These are phyloP conservation scores for Phycomyces blakesleeanus DNA, from an alignment of 192 early-diverging fungal species.

Conservation along the genomic window DNA sequence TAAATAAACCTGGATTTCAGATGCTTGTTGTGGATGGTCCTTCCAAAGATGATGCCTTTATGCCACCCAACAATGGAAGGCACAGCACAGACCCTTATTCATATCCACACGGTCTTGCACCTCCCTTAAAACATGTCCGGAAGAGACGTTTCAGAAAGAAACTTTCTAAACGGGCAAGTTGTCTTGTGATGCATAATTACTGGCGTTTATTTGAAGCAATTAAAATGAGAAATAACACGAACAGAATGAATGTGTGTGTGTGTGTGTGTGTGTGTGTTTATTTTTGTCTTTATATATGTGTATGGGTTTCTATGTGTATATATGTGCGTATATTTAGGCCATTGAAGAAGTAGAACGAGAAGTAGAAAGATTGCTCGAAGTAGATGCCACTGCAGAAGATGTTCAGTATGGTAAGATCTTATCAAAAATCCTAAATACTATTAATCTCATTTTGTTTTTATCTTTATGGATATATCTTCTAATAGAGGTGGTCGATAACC, in stretches of 20 bases:
- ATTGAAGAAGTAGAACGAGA: constrained; percentile 82
- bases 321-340: constrained; percentile 39
- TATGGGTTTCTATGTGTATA: not conserved
- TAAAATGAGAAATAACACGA: no score
- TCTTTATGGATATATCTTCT: constrained; percentile 19
- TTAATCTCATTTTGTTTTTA: constrained; percentile 20
- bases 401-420: constrained; percentile 56
- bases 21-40: constrained; percentile 52
- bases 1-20: constrained; percentile 22
- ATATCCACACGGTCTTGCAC: constrained; percentile 77
- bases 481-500: constrained; percentile 35
- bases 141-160: constrained; percentile 79
- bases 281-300: no score
- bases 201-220: no score
- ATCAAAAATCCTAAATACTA: no score
- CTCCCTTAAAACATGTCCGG: constrained; percentile 71
- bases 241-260: no score
- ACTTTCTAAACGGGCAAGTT: constrained; percentile 64
- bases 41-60: constrained; percentile 18
- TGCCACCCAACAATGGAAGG: constrained; percentile 18
- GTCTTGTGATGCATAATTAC: no score
- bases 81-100: constrained; percentile 57
- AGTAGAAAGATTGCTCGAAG: constrained; percentile 72
- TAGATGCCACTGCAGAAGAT: constrained; percentile 69
- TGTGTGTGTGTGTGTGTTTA: no score